Evolutionary conservation across 2,329 filamentous ascomycete genomes (phyloP), one percentile per base, ranked within the genome.

Genomic region (Trichoderma harzianum): DNA sequence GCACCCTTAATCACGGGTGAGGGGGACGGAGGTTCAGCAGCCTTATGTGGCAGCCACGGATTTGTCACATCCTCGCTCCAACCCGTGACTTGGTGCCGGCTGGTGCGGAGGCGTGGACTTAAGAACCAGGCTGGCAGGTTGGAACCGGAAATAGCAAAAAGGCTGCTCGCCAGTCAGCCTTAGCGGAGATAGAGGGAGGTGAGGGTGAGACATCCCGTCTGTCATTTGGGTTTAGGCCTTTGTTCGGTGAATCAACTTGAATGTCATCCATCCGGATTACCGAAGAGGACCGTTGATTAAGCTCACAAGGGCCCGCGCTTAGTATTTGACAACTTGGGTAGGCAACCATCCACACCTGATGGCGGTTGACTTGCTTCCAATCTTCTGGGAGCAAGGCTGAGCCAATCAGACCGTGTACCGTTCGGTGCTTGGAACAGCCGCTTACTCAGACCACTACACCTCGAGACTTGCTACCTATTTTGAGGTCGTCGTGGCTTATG

Each of bases 71-170:
- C 30, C 11, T 69, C 66, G 5, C 36, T 51, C 47, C 32, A 34
- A 61, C 55, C 18, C 30, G 66, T 69, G 57, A 69, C 66, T 69
- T 36, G 66, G 66, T 30, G 57, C 39, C 66, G 66, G 66, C 28
- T 69, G 28, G 18, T 61, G 66, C 66, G 66, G 66, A 62, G 57
- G 18, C 21, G 55, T 69, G 55, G 66, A 26, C 18, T 60, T 51
- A 11, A 61, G 16, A 57, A 18, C 28, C 55, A n/a, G 66, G 34
- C 57, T 39, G 66, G 34, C 57, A 60, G 12, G 36, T 47, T 60
- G 39, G 30, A 7, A 36, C 66, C 57, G 66, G 66, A 62, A 69
- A 69, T 69, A 69, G 66, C 66, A 69, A 26, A 32, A 39, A 18
- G n/a, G 28, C 39, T 34, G 55, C 21, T 43, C 43, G 66, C 24